A percentile compares a stretch with the other conserved stretches of the same genome.
Conservation (phyloP, 177 flowering plant genomes). For the Tripterygium wilfordii region DNA sequence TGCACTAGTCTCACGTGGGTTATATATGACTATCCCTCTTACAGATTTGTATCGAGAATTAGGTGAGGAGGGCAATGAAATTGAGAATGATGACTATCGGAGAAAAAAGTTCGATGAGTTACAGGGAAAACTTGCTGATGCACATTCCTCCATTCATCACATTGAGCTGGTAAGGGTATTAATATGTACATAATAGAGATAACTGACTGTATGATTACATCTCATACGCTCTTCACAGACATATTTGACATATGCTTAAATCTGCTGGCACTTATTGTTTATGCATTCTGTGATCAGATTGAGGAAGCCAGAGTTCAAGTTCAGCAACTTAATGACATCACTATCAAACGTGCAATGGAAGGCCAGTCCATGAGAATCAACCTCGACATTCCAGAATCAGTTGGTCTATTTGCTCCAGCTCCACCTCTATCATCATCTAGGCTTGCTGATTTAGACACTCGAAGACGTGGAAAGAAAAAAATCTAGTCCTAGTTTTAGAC, state of each 20-base stretch:
- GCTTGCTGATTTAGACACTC: conserved; percentile 54
- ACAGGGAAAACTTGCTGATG: conserved; percentile 69
- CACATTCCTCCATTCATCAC: conserved; percentile 79
- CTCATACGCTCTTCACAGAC: too few species aligned
- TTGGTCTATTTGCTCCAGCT: conserved; percentile 48
- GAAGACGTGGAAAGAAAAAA: conserved; percentile 66
- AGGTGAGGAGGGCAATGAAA: conserved; percentile 73
- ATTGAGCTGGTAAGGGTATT: conserved; percentile 61
- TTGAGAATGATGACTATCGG: conserved; percentile 81
- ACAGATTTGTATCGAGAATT: conserved; percentile 75
- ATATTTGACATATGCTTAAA: not conserved
- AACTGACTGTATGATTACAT: too few species aligned
- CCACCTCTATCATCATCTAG: conserved; percentile 50
- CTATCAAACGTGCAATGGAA: conserved; percentile 46
- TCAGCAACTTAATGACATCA: conserved; percentile 43
- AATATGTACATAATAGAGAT: too few species aligned
- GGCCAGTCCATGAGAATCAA: conserved; percentile 51
- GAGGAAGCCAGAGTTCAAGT: conserved; percentile 50
- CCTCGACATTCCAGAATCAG: conserved; percentile 92
- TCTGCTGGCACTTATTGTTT: not conserved
- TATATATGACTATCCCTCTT: too few species aligned
- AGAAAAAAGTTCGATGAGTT: conserved; percentile 68
- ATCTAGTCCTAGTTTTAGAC: conserved; percentile 17
- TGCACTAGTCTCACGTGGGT: too few species aligned
- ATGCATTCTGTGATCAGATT: conserved; percentile 35